Conservation (phyloP, 495 filamentous ascomycete genomes). For the Mycothermus thermophilus region DNA sequence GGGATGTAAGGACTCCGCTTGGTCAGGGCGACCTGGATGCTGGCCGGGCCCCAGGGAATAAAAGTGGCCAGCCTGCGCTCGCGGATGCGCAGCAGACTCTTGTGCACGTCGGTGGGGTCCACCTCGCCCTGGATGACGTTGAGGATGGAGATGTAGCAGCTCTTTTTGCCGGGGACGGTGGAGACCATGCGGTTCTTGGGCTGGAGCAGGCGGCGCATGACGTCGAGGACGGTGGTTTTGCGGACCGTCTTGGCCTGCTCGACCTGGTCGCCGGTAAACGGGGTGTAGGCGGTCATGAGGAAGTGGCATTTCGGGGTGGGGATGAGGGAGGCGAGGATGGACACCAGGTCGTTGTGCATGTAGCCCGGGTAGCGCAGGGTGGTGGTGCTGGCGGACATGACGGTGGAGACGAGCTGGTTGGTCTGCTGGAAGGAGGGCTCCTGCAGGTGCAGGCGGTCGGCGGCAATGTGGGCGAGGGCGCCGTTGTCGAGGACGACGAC, state of each 20-base stretch:
- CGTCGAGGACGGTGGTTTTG: constrained; percentile 93
- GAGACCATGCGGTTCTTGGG: constrained; percentile 99
- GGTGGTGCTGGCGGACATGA: constrained; percentile 96
- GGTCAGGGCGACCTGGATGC: constrained; percentile 91
- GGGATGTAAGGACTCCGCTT: constrained; percentile 92
- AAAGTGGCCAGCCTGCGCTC: constrained; percentile 90
- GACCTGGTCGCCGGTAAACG: constrained; percentile 89
- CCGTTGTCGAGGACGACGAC: constrained; percentile 97
- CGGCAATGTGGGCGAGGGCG: constrained; percentile 83
- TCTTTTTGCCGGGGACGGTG: constrained; percentile 85
- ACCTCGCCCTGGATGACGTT: constrained; percentile 98
- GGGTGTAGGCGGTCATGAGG: constrained; percentile 94
- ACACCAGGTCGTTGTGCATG: constrained; percentile 98
- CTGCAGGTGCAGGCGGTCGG: constrained; percentile 85
- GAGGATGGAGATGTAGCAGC: constrained; percentile 96
- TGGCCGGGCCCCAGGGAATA: constrained; percentile 97
- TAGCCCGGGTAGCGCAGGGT: constrained; percentile 95
- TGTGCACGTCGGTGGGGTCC: constrained; percentile 93
- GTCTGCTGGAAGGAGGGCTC: constrained; percentile 93
- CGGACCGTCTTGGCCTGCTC: constrained; percentile 93
- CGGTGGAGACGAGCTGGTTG: constrained; percentile 92
- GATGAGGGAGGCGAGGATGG: constrained; percentile 89
- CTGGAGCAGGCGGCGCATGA: constrained; percentile 89
- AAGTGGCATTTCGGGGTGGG: constrained; percentile 95
- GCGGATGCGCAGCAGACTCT: constrained; percentile 89